Conservation (phyloP, 805 yeast genomes). For the Ogataea kodamae region DNA sequence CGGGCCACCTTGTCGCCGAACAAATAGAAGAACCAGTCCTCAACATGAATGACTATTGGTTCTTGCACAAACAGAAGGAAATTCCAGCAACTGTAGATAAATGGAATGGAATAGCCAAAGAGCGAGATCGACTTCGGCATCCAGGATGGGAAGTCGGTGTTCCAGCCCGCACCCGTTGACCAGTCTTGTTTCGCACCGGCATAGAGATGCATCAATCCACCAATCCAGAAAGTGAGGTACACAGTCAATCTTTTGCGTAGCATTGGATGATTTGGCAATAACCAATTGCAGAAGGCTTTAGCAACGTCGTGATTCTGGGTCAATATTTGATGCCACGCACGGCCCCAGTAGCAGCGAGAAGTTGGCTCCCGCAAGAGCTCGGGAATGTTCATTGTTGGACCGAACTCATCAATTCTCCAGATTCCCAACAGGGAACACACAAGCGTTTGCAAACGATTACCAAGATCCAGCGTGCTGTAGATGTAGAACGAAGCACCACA, state of each 20-base stretch:
- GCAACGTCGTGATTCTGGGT: conserved; percentile 4
- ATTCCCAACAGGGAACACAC: conserved; percentile 2
- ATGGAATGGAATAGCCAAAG: not conserved
- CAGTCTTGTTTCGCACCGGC: conserved; percentile 2
- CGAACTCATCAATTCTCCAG: conserved; percentile 4
- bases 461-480: not conserved
- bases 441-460: not conserved
- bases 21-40: conserved; percentile 1
- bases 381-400: conserved; percentile 2
- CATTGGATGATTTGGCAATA: conserved; percentile 1
- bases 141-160: not conserved
- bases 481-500: not conserved
- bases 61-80: not conserved
- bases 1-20: conserved; percentile 1
- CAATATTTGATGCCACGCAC: conserved; percentile 10
- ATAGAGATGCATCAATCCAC: conserved; percentile 4
- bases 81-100: not conserved
- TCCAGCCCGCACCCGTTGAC: conserved; percentile 2
- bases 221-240: conserved; percentile 4
- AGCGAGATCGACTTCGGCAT: not conserved
- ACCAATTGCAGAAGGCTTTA: not conserved
- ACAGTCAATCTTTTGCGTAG: not conserved
- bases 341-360: conserved; percentile 7
- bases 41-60: not conserved
- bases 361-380: conserved; percentile 3